phyloP scores from a whole-genome alignment of 2,329 filamentous ascomycete genomes.

The Hymenoscyphus fraxineus region DNA sequence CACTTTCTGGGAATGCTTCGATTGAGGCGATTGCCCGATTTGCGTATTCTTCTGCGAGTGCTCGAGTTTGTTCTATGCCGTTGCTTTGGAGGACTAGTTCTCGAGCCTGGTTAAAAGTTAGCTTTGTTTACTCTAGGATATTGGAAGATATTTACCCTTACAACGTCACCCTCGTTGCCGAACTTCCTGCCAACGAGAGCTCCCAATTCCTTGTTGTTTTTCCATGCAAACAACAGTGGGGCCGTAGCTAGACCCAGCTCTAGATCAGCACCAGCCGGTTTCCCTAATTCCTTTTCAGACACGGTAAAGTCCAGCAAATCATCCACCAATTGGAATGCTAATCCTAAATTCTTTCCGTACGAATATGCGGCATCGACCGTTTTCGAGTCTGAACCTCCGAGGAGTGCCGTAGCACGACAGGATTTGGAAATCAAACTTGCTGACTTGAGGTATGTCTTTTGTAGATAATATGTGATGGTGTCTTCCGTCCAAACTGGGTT shows the following conservation, averaged over 20 bases:
- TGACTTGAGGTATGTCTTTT: constrained; percentile 98
- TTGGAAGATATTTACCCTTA: constrained; percentile 58
- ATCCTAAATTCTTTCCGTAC: constrained; percentile 88
- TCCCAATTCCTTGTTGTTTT: constrained; percentile 78
- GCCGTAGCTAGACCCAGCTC: constrained; percentile 92
- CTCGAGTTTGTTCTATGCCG: constrained; percentile 87
- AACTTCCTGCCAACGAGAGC: constrained; percentile 91
- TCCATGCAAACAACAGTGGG: constrained; percentile 93
- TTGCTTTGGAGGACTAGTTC: constrained; percentile 78
- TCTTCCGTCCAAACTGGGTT: constrained; percentile 85
- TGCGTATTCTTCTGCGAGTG: constrained; percentile 84
- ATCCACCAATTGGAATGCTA: constrained; percentile 96
- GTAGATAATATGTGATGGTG: constrained; percentile 86
- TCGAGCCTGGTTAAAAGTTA: constrained; percentile 60
- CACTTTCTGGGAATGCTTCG: constrained; percentile 80
- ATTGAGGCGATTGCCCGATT: constrained; percentile 87
- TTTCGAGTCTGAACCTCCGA: constrained; percentile 71
- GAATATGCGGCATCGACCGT: constrained; percentile 88
- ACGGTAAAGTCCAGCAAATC: constrained; percentile 97
- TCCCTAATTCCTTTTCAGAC: constrained; percentile 79
- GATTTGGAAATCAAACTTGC: constrained; percentile 95
- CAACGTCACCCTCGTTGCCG: constrained; percentile 74
- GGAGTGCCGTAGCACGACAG: constrained; percentile 81
- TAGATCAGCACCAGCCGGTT: constrained; percentile 90
- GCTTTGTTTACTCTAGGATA: background rate